Conservation (phyloP, 139 green algal species). For the Trebouxia sp. region DNA sequence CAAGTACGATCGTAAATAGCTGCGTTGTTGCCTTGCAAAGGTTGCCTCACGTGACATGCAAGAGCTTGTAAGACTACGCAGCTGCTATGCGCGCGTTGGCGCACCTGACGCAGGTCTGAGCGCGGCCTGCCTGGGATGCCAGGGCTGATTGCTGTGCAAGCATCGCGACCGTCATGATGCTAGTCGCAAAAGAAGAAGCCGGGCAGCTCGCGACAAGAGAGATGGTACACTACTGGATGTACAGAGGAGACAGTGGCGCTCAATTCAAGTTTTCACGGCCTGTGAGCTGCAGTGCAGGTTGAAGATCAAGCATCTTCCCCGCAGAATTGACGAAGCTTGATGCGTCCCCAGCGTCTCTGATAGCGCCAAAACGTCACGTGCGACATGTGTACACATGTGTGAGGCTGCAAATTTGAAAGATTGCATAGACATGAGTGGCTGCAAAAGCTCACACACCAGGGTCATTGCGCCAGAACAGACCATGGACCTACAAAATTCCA, state of each 20-base stretch:
- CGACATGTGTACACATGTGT: too few species aligned
- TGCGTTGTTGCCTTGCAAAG: too few species aligned
- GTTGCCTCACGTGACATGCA: not conserved
- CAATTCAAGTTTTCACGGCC: not conserved
- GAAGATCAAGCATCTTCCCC: conserved; percentile 20
- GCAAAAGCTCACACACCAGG: too few species aligned
- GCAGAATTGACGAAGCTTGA: not conserved
- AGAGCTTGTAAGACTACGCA: not conserved
- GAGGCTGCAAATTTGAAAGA: too few species aligned
- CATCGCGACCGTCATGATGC: not conserved
- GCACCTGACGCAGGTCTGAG: not conserved
- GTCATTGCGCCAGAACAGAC: too few species aligned
- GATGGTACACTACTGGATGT: not conserved
- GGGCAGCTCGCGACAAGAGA: too few species aligned
- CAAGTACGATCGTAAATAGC: too few species aligned
- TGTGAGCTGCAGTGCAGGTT: conserved; percentile 8
- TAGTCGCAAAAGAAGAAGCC: too few species aligned
- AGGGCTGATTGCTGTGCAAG: conserved; percentile 17
- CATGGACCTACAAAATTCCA: too few species aligned
- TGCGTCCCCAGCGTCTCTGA: too few species aligned
- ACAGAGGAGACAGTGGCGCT: not conserved
- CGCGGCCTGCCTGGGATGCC: not conserved
- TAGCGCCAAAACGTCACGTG: too few species aligned
- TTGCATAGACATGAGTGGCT: too few species aligned
- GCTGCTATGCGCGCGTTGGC: not conserved